Evolutionary conservation across 345 rosid species (phyloP).

Genomic region (Luvunga scandens): DNA sequence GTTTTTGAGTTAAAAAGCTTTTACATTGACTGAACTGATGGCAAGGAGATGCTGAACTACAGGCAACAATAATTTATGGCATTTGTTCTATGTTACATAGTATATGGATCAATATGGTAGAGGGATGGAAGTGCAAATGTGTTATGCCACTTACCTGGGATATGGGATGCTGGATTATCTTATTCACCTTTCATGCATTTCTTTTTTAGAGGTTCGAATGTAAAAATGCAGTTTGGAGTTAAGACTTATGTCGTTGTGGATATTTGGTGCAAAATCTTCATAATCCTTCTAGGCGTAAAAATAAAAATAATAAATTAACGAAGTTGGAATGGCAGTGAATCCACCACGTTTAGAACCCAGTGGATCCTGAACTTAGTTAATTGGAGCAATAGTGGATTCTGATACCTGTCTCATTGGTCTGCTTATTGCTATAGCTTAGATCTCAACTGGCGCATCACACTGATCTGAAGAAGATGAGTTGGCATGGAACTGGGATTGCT

Average conservation of each 20-base stretch:
- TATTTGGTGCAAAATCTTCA: not conserved
- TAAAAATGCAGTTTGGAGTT: not conserved
- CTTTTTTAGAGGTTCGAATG: not conserved
- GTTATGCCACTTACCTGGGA: not conserved
- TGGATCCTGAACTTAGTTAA: not conserved
- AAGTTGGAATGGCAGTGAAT: not conserved
- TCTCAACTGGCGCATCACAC: not conserved
- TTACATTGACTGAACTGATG: not conserved
- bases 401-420: not conserved
- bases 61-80: not conserved
- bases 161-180: not conserved
- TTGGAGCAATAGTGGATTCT: not conserved
- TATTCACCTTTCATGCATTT: not conserved
- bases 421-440: not conserved
- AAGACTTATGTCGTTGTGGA: not conserved
- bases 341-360: not conserved
- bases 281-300: not conserved
- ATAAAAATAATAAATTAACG: not conserved
- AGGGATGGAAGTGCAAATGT: not conserved
- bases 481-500: not conserved
- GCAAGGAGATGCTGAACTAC: not conserved
- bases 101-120: not conserved
- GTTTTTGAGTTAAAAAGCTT: not conserved
- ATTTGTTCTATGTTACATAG: not conserved
- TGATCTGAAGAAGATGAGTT: not conserved